Percentiles rank a stretch among this genome's conserved stretches.
Evolutionary conservation across 208 protist species (phyloP).

Genomic region (Angomonas ambiguus): DNA sequence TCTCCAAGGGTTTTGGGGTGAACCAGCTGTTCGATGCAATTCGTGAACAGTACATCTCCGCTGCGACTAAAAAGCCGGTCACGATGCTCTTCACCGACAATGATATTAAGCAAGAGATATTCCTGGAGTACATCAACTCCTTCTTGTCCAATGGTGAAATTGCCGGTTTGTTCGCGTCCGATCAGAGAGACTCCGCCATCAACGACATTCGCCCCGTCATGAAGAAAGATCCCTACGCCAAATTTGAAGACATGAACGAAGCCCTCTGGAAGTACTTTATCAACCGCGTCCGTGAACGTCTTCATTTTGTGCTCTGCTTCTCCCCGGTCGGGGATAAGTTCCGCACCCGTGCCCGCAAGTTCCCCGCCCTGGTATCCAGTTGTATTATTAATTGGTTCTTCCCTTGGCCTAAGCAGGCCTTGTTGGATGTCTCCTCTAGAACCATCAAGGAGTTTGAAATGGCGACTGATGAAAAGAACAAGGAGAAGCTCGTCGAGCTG

Average conservation of each 20-base stretch:
- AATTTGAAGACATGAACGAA: slow-evolving; percentile 95
- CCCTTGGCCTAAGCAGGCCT: slow-evolving; percentile 95
- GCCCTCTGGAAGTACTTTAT: slow-evolving; percentile 97
- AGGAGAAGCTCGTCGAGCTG: slow-evolving; percentile 85
- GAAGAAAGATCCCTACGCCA: slow-evolving; percentile 92
- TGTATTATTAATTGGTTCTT: slow-evolving; percentile 99
- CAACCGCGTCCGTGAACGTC: slow-evolving; percentile 92
- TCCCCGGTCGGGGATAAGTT: slow-evolving; percentile 97
- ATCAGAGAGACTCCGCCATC: slow-evolving; percentile 96
- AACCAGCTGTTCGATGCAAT: slow-evolving; percentile 94
- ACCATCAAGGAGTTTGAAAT: slow-evolving; percentile 91
- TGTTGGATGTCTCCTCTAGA: slow-evolving; percentile 90
- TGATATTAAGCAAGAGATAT: slow-evolving; percentile 97
- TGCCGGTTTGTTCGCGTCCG: slow-evolving; percentile 96
- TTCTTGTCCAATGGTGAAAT: slow-evolving; percentile 95
- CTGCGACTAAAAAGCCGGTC: slow-evolving; percentile 81
- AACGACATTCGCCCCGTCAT: slow-evolving; percentile 93
- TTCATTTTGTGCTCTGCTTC: slow-evolving; percentile 98
- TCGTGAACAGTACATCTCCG: slow-evolving; percentile 86
- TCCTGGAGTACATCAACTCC: slow-evolving; percentile 98
- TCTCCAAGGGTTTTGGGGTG: slow-evolving; percentile 92
- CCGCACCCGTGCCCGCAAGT: slow-evolving; percentile 93
- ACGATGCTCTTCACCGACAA: slow-evolving; percentile 98
- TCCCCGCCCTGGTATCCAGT: slow-evolving; percentile 96
- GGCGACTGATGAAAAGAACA: slow-evolving; percentile 88